Conservation (phyloP, 1,139 yeast genomes). For the Torulaspora pretoriensis region DNA sequence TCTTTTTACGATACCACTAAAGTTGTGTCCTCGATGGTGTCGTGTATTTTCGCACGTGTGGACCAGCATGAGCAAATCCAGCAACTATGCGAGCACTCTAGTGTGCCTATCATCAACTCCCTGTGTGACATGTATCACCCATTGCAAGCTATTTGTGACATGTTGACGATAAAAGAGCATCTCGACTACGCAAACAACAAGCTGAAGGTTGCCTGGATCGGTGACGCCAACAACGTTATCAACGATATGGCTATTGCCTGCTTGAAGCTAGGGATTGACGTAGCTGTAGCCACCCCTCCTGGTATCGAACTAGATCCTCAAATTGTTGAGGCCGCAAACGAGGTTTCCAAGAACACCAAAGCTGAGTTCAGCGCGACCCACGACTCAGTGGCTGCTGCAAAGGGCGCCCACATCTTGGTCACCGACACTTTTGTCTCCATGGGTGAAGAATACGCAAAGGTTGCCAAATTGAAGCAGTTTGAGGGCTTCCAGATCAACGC, state of each 20-base stretch:
- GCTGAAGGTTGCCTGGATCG: conserved; percentile 88
- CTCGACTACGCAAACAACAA: conserved; percentile 46
- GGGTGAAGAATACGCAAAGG: conserved; percentile 90
- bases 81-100: conserved; percentile 66
- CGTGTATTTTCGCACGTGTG: conserved; percentile 94
- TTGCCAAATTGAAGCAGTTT: conserved; percentile 69
- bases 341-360: conserved; percentile 50
- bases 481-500: conserved; percentile 78
- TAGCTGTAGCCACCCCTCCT: conserved; percentile 75
- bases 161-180: conserved; percentile 78
- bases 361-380: conserved; percentile 59
- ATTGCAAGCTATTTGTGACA: conserved; percentile 88
- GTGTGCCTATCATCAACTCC: conserved; percentile 89
- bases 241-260: conserved; percentile 93
- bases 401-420: conserved; percentile 73
- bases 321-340: conserved; percentile 53
- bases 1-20: conserved; percentile 80
- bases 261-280: conserved; percentile 77
- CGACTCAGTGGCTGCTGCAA: conserved; percentile 70
- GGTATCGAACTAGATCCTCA: conserved; percentile 60
- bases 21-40: conserved; percentile 91
- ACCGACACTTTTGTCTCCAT: conserved; percentile 98
- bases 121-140: conserved; percentile 93
- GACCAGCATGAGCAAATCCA: conserved; percentile 77
- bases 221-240: conserved; percentile 93